Base-by-base conservation (phyloP, 2,329 filamentous ascomycete species). In the Pezicula rhizophila region DNA sequence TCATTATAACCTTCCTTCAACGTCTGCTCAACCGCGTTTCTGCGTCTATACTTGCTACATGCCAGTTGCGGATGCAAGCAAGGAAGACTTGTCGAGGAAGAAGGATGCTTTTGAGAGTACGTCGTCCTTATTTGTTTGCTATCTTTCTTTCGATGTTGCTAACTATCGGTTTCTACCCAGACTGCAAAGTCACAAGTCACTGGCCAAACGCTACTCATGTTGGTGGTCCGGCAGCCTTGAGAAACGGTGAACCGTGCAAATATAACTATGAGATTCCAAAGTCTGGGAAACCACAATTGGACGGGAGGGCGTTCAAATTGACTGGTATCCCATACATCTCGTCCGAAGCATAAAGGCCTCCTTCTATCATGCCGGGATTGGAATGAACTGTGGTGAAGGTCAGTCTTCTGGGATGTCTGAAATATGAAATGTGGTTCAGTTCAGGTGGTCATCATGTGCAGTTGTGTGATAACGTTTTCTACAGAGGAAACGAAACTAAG, bases 301-400 rank as follows among this genome's bases (percentile, higher is more conserved):
- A 60, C 49, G 71, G 73, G 60, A 53, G 69, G 18, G 67, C 66
- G 1, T 72, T 67, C 54, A 71, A 67, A 54, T 55, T 75, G 45
- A 75, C 71, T 2, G 72, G 72, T 2, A 72, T 75, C 50, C 71
- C 72, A 11, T 76, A 74, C 15, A 39, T 39, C 8, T 34, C 31
- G n/a, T 34, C 31, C 8, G 31, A 34, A n/a, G 31, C 31, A 8
- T 34, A n/a, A 34, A n/a, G 8, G 8, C 8, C n/a, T 34, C 8
- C n/a, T n/a, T n/a, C n/a, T n/a, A n/a, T n/a, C n/a, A n/a, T n/a
- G n/a, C n/a, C n/a, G n/a, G n/a, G n/a, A n/a, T n/a, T n/a, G n/a
- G n/a, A n/a, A n/a, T n/a, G n/a, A n/a, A n/a, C n/a, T n/a, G n/a
- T n/a, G n/a, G n/a, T n/a, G n/a, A n/a, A n/a, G n/a, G n/a, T n/a